Evolutionary conservation across 202 grass and related monocot genomes (phyloP), one percentile per base, ranked within the genome.

Genomic region (Zizania palustris): DNA sequence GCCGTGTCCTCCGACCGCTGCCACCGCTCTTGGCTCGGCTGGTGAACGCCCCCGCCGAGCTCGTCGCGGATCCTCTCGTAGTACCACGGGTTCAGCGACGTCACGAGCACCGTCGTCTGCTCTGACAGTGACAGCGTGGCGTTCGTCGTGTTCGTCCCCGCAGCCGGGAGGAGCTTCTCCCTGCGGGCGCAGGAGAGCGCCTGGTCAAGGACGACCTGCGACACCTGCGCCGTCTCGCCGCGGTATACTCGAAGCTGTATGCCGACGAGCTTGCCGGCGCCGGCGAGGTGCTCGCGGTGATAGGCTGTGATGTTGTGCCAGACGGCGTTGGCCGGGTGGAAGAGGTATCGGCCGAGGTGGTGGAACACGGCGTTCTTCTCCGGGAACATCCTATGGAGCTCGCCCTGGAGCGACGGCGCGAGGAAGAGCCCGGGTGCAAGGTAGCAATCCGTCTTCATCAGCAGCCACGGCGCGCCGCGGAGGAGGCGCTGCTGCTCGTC

Each of bases 281-380:
- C 83, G 28, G 81, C 83, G 39, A 93, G 83, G 77, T 89, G 45
- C 15, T 83, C 57, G 28, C 35, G 60, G 44, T 93, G 78, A 69
- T 93, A 97, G 13, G 71, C 60, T 8, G 70, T 97, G 8, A 97
- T 60, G 43, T 75, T 72, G 40, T 67, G 74, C 93, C 93, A 97
- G 1, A 91, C 88, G 11, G 63, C 12, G 73, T 97, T 93, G 7
- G 63, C 63, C 44, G 93, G 88, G 63, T 97, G 93, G 86, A 97
- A 97, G 38, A 93, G 81, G 73, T 97, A 97, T 3, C 90, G 68
- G 4, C 93, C 90, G 44, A 97, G 44, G 64, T 91, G 87, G 78
- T 91, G 33, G 76, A 93, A 97, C 46, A 76, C 85, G 3, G 67
- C 38, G 20, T 85, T 85, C 76, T 88, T 96, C 39, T 79, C 76